Conservation (phyloP, 306 rosid genomes). For the Cercis canadensis region DNA sequence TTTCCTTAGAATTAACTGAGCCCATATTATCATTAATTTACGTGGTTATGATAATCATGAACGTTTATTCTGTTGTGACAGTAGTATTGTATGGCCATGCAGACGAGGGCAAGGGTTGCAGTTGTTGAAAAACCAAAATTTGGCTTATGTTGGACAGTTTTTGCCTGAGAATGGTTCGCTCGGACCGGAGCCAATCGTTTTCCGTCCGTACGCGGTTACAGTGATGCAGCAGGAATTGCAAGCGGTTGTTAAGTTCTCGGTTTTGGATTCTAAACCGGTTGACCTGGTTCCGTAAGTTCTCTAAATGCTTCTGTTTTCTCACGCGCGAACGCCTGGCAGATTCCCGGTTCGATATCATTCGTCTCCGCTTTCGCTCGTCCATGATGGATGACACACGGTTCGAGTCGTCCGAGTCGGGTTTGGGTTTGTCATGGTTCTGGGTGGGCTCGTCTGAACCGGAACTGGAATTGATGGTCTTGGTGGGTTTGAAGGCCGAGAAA, state of each 20-base stretch:
- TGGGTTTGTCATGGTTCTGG: constrained; percentile 36
- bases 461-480: constrained; percentile 44
- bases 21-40: constrained; percentile 41
- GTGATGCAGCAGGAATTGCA: constrained; percentile 53
- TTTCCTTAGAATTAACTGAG: constrained; percentile 37
- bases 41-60: constrained; percentile 39
- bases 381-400: constrained; percentile 22
- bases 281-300: constrained; percentile 77
- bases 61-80: constrained; percentile 49
- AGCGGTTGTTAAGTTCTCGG: constrained; percentile 65
- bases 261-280: constrained; percentile 68
- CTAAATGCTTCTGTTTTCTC: constrained; percentile 87
- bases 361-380: constrained; percentile 70
- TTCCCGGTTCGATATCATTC: constrained; percentile 94
- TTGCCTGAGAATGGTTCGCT: constrained; percentile 56
- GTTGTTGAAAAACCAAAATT: constrained; percentile 61
- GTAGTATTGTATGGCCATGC: constrained; percentile 67
- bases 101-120: constrained; percentile 43
- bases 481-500: constrained; percentile 34
- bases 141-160: constrained; percentile 55
- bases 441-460: constrained; percentile 56
- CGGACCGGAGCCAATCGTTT: constrained; percentile 65
- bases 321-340: constrained; percentile 93
- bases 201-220: constrained; percentile 52
- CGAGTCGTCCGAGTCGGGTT: constrained; percentile 24